Conservation (phyloP, 306 rosid species). For the Begonia fuchsioides region DNA sequence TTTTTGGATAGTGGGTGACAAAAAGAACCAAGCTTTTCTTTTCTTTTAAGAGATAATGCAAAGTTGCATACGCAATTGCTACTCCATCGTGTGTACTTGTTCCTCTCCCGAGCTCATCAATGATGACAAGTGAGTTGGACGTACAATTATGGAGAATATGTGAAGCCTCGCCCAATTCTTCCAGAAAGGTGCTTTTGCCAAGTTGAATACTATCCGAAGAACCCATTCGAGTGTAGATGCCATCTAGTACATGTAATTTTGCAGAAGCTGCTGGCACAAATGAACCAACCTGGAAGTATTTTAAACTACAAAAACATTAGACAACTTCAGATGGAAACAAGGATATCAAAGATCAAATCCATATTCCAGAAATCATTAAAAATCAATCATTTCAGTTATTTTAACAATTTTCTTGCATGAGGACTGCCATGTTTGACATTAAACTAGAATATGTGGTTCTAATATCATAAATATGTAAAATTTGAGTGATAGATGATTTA, state of each 20-base stretch:
- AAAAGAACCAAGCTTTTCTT: constrained; percentile 74
- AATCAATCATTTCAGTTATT: too few relatives aligned
- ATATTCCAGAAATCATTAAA: too few relatives aligned
- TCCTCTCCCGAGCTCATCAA: constrained; percentile 98
- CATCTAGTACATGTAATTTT: constrained; percentile 64
- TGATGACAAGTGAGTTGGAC: constrained; percentile 53
- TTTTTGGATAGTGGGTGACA: constrained; percentile 83
- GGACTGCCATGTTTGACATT: too few relatives aligned
- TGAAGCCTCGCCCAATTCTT: constrained; percentile 78
- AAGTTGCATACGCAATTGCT: constrained; percentile 80
- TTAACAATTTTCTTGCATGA: too few relatives aligned
- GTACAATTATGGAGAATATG: constrained; percentile 62
- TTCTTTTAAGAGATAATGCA: constrained; percentile 57
- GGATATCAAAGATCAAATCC: too few relatives aligned
- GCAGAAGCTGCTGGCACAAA: constrained; percentile 85
- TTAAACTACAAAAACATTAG: too few relatives aligned
- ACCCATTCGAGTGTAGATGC: constrained; percentile 92
- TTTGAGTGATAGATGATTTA: too few relatives aligned
- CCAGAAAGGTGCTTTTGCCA: constrained; percentile 93
- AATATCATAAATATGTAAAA: too few relatives aligned
- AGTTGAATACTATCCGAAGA: constrained; percentile 89
- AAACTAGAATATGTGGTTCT: too few relatives aligned
- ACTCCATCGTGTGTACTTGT: constrained; percentile 92
- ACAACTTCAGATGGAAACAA: too few relatives aligned
- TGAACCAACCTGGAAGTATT: constrained; percentile 72